Conservation (phyloP, 2,329 filamentous ascomycete species). For the Eutypa lata region DNA sequence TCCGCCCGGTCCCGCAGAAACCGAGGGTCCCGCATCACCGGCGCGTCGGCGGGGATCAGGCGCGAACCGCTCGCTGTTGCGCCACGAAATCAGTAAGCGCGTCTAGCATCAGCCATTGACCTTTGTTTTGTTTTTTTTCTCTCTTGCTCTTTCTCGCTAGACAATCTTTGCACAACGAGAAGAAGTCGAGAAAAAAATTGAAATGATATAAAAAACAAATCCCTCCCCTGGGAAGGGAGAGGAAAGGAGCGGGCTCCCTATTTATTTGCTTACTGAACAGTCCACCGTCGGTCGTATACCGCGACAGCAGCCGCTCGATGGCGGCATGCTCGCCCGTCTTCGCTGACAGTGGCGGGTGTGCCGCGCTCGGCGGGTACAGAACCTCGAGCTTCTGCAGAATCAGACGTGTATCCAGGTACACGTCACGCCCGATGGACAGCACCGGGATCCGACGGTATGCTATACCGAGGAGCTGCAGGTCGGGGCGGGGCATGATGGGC, state of each 20-base stretch:
- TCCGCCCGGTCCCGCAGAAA: conserved; percentile 57
- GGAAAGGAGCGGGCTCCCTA: no score
- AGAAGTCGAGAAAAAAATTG: no score
- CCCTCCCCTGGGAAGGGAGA: no score
- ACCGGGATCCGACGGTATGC: conserved; percentile 68
- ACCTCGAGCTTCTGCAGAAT: conserved; percentile 64
- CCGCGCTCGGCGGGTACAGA: conserved; percentile 43
- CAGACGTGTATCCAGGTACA: conserved; percentile 68
- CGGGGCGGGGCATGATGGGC: conserved; percentile 61
- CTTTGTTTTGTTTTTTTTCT: background rate
- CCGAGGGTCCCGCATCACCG: conserved; percentile 51
- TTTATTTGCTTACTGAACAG: conserved; percentile 48
- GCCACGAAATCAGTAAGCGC: background rate
- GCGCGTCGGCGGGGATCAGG: conserved; percentile 55
- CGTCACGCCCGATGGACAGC: conserved; percentile 61
- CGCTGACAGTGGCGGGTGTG: conserved; percentile 33
- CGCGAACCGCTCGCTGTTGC: conserved; percentile 36
- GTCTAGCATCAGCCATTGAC: no score
- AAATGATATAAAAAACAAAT: no score
- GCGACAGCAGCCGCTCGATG: conserved; percentile 53
- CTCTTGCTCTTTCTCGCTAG: background rate
- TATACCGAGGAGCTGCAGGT: conserved; percentile 58
- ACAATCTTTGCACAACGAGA: no score
- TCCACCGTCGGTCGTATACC: conserved; percentile 54
- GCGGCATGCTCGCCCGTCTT: conserved; percentile 39